Base-by-base conservation (phyloP, 2,329 filamentous ascomycete species). In the Xylaria sp. region DNA sequence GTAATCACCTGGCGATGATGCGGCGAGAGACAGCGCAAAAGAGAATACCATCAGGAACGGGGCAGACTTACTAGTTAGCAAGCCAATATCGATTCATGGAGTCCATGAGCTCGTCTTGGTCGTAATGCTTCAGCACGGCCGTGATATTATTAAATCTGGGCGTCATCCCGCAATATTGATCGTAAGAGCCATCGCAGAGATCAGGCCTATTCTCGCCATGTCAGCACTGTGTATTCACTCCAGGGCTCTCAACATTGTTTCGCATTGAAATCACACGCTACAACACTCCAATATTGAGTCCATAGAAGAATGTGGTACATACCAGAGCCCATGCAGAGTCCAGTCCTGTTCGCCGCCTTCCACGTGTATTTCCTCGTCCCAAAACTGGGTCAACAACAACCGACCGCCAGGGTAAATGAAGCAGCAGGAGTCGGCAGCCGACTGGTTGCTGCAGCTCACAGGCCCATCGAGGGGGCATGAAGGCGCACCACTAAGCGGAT, bases 321-420 rank as follows among this genome's bases (percentile, higher is more conserved):
- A 83, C 82, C 82, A 83, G 36, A 83, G 71, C n/a, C 82, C 82
- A 57, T 82, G 82, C 1, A 83, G 65, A 0, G 82, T 83, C 82
- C 81, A 83, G 65, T 83, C 81, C 66, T 80, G 77, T 67, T 83
- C 81, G 4, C 77, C 73, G n/a, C 81, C 82, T 3, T 77, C 77
- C 4, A 78, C 80, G 67, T 83, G 80, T 23, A 79, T 74, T 68
- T 81, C 71, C 36, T 79, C 73, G 62, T 83, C 82, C 82, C 82
- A 84, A 75, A 83, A 83, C 75, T 83, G 82, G 2, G 82, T 81
- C 42, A 83, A 74, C 56, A 83, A 72, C 64, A 83, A 71, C 26
- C 81, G 76, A 6, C 82, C 82, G 20, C 81, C 80, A 0, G 82
- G 82, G 65, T 80, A 72, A 31, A 83, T 75, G 63, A 83, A 82